Percentiles rank a stretch among this genome's conserved stretches.
Evolutionary conservation across 2,329 filamentous ascomycete species (phyloP).

Genomic region (Arthrobotrys entomopaga): DNA sequence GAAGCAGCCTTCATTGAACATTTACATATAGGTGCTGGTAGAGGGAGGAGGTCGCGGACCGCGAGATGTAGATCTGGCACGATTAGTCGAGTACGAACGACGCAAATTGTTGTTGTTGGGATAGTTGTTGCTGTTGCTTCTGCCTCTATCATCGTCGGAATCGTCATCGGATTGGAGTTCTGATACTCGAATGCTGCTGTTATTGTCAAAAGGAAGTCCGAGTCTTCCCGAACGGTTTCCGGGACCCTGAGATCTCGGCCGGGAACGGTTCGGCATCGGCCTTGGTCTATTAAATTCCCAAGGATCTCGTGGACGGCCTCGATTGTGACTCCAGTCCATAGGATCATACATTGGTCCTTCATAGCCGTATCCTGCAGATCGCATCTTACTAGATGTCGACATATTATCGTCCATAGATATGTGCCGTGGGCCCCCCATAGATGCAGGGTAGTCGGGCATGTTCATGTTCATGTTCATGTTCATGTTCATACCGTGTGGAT

Average conservation of each 20-base stretch:
- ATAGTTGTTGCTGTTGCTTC: background rate
- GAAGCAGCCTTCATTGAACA: background rate
- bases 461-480: slow-evolving; percentile 3
- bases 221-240: background rate
- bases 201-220: slow-evolving; percentile 13
- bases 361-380: slow-evolving; percentile 8
- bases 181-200: background rate
- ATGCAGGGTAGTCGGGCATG: slow-evolving; percentile 12
- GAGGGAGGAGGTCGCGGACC: background rate
- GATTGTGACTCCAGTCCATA: slow-evolving; percentile 21
- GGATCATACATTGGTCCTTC: slow-evolving; percentile 36
- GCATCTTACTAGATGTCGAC: slow-evolving; percentile 18
- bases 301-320: background rate
- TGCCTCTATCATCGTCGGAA: slow-evolving; percentile 20
- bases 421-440: slow-evolving; percentile 15
- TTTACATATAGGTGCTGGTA: background rate
- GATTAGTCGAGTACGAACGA: background rate
- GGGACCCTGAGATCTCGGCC: slow-evolving; percentile 18
- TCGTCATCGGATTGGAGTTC: slow-evolving; percentile 24
- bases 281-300: slow-evolving; percentile 9
- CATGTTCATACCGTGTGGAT: slow-evolving; percentile 27
- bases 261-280: background rate
- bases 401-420: slow-evolving; percentile 27
- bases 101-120: background rate
- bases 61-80: background rate